Base-by-base conservation (phyloP, 176 grass and related monocot genomes). In the Zoysia pacifica region DNA sequence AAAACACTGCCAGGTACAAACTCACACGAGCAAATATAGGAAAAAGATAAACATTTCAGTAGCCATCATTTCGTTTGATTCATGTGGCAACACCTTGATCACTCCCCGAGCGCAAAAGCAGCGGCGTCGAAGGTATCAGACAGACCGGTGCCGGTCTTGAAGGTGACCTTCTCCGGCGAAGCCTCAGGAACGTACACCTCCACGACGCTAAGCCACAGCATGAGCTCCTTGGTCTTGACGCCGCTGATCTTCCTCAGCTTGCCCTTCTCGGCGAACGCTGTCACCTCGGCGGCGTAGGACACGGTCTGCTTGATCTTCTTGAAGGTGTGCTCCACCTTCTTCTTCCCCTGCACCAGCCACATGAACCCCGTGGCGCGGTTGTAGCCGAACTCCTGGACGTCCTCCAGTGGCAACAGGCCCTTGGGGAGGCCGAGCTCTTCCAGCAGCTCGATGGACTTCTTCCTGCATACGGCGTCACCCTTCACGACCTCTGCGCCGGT, bases 331-430 rank as follows among this genome's bases (percentile, higher is more conserved):
- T 58, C 55, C 2, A 58, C 55, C 55, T 58, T 58, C 55, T 58
- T 58, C 55, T 58, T 58, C 55, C 18, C 55, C 55, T 58, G 55
- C 55, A 58, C 55, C 55, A 58, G 55, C 55, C 55, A 58, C 55
- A 58, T 19, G 55, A 58, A 58, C 18, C 55, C 55, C 18, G 55
- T 58, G 18, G 55, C 55, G 55, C 55, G 16, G 55, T 58, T 2
- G 18, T 58, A 58, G 6, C 55, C 55, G 18, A 58, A 58, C 55
- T 58, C 55, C 55, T 58, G 55, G 55, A 58, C 19, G 55, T 58
- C 55, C 7, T 58, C 55, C 18, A 58, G 55, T 18, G 55, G 55
- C 55, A 58, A 18, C 55, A 58, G 55, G 55, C 55, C 55, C 55
- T 19, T 58, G 55, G 55, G 55, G 6, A 58, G 55, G 6, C 55